Base-by-base conservation (phyloP, 2,329 filamentous ascomycete genomes). In the Diaporthe nobilis region DNA sequence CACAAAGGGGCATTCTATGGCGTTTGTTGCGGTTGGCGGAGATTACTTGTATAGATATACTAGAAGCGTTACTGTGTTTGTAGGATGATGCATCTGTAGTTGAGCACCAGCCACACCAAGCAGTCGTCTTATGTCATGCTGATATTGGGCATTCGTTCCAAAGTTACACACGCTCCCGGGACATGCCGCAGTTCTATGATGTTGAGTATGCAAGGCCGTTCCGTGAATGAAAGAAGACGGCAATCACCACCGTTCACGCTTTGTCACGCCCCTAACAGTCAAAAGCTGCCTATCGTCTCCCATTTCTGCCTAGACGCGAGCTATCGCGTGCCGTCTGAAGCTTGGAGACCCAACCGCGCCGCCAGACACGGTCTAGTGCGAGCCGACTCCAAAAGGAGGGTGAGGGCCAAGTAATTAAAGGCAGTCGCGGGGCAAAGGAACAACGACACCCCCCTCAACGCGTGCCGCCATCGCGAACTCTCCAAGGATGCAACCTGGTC, bases 341-440 rank as follows among this genome's bases (percentile, higher is more conserved):
- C 44, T 44, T 53, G 55, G 71, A 53, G 28, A 42, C 53, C 53
- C 53, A 53, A 57, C 20, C 44, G 47, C 17, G 44, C 53, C 53
- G 25, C 71, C 71, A 60, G 71, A 72, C 71, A 51, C 57, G 71
- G 71, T n/a, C 47, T 72, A 63, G 70, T 58, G 58, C 55, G n/a
- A 25, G 34, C 31, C 70, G 31, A 20, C 70, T 60, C 47, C 47
- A 28, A 53, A 39, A 53, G 65, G 44, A 68, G 34, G 3, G 65
- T 13, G 13, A 37, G 65, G 44, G 65, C 65, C 47, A 39, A 68
- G 65, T 67, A 53, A 53, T 53, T 53, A 53, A 53, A 68, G 65
- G 34, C 65, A n/a, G 31, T 39, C 47, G 47, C 42, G 65, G 65
- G 65, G 47, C 47, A 68, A 51, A 12, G 15, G 47, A 51, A 37